Base-by-base conservation (phyloP, 2,329 filamentous ascomycete species). In the Beauveria sp. region DNA sequence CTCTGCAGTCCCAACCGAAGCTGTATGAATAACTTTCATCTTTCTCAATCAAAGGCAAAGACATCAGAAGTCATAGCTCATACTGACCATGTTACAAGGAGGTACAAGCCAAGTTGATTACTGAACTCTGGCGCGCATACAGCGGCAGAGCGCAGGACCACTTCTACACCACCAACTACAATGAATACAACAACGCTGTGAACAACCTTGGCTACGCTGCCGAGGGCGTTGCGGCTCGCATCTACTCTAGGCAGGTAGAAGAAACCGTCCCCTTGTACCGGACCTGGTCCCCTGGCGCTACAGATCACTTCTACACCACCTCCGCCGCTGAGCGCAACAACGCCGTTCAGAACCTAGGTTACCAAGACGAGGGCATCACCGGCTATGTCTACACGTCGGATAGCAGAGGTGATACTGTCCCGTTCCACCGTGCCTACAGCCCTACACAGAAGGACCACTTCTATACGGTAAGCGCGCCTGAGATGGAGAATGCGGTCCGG, bases 221-320 rank as follows among this genome's bases (percentile, higher is more conserved):
- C n/a, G 61, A 62, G 26, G 61, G 61, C 5, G 40, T 54, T 6
- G 48, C 61, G 3, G 52, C 51, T 1, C 49, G 42, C 22, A 54
- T 62, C 48, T 59, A 48, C 22, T 46, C 54, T 8, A 5, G 18
- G 3, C 46, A 38, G 51, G 53, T 42, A 1, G 48, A 12, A 0
- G 3, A 50, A 6, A 62, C 2, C 14, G 40, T 62, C 0, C 61
- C 61, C 2, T 49, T 62, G 12, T 62, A 49, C 55, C 54, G 61
- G 1, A 53, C 48, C 8, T 62, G 46, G 20, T 62, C 61, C 16
- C 45, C 54, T 7, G 18, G 40, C 18, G 61, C 54, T 2, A 9
- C 26, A 10, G 61, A 62, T 26, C 61, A 62, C 49, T 62, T 62
- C 49, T 62, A 62, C 55, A 62, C 61, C 31, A 62, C 61, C 4